Conservation (phyloP, 176 grass and related monocot genomes). For the Lolium multiflorum region DNA sequence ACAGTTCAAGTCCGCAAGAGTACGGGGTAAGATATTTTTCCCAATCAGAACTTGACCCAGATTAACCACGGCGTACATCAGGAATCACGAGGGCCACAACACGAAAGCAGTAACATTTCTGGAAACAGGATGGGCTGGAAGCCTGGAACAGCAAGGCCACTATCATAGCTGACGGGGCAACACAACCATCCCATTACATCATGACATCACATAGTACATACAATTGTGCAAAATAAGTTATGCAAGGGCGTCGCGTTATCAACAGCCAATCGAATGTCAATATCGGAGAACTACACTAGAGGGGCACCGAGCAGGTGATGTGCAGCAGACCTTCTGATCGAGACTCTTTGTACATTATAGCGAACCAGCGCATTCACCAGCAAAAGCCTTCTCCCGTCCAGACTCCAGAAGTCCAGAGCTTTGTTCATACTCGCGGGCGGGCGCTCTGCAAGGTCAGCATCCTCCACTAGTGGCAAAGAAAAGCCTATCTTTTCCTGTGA, state of each 20-base stretch:
- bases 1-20: too few relatives aligned
- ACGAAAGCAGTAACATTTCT: too few relatives aligned
- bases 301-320: constrained; percentile 41
- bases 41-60: too few relatives aligned
- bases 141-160: too few relatives aligned
- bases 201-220: too few relatives aligned
- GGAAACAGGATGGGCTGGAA: too few relatives aligned
- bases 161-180: neutral
- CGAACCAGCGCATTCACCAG: neutral
- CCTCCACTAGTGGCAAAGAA: constrained; percentile 20
- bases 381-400: neutral
- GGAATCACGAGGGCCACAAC: too few relatives aligned
- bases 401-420: constrained; percentile 26
- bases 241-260: constrained; percentile 20
- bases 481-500: constrained; percentile 34
- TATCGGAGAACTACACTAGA: constrained; percentile 25
- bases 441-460: neutral
- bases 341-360: constrained; percentile 40
- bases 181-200: constrained; percentile 8
- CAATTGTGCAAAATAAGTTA: neutral
- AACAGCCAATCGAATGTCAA: constrained; percentile 32
- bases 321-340: neutral
- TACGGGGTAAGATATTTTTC: too few relatives aligned
- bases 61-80: too few relatives aligned
- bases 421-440: constrained; percentile 10